phyloP scores from a whole-genome alignment of 805 yeast genomes.

The Zygoascus tannicola region DNA sequence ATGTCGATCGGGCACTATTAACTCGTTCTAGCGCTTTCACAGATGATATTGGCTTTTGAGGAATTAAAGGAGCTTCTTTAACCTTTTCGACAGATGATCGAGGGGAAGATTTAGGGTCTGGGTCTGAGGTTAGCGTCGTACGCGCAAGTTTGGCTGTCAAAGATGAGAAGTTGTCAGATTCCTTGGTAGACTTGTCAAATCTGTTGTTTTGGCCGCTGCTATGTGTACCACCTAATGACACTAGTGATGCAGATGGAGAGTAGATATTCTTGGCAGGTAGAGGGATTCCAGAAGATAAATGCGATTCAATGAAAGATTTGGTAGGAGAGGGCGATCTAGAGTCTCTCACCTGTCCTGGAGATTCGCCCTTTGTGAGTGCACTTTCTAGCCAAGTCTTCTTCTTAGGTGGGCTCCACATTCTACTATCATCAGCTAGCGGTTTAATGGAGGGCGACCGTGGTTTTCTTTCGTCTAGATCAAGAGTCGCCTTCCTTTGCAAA shows the following conservation, averaged over 20 bases:
- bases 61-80: neutral
- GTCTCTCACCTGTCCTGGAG: neutral
- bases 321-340: conserved; percentile 12
- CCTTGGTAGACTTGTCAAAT: neutral
- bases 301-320: conserved; percentile 4
- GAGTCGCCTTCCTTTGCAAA: neutral
- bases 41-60: neutral
- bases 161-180: neutral
- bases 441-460: neutral
- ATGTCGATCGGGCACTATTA: neutral
- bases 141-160: neutral
- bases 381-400: conserved; percentile 25
- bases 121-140: neutral
- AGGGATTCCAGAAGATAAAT: neutral
- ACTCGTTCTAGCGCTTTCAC: neutral
- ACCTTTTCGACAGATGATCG: neutral
- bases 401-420: conserved; percentile 20
- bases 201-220: no score
- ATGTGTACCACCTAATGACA: neutral
- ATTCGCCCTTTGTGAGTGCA: conserved; percentile 17
- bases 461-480: neutral
- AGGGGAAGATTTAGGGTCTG: neutral
- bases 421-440: conserved; percentile 6
- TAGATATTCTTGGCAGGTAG: conserved; percentile 1
- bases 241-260: conserved; percentile 1